Conservation (phyloP, 495 filamentous ascomycete genomes). For the Margaritispora aquatica region DNA sequence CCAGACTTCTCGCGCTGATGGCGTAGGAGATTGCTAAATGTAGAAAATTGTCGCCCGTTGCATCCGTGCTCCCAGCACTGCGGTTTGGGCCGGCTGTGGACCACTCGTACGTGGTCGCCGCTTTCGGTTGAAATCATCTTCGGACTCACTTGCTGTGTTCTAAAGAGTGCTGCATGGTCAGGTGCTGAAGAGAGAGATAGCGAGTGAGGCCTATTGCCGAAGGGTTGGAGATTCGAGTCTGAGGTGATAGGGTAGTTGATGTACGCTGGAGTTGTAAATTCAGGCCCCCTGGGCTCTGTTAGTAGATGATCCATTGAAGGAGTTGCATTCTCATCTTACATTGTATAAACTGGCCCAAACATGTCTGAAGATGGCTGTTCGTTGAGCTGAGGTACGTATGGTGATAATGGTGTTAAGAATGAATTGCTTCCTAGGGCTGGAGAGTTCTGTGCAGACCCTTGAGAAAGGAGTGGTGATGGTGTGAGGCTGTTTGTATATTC, state of each 20-base stretch:
- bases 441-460: constrained; percentile 16
- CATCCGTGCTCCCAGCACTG: constrained; percentile 96
- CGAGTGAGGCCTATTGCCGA: constrained; percentile 18
- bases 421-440: constrained; percentile 15
- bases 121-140: constrained; percentile 19
- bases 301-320: neutral
- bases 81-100: constrained; percentile 74
- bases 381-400: constrained; percentile 7
- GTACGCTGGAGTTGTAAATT: constrained; percentile 15
- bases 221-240: constrained; percentile 13
- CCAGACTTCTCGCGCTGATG: constrained; percentile 95
- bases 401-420: constrained; percentile 16
- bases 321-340: constrained; percentile 13
- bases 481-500: constrained; percentile 19
- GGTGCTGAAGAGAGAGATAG: constrained; percentile 17
- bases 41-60: constrained; percentile 90
- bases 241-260: constrained; percentile 13
- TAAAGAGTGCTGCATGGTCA: constrained; percentile 16
- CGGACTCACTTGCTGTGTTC: constrained; percentile 8
- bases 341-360: constrained; percentile 19
- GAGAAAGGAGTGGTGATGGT: constrained; percentile 22
- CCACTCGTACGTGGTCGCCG: constrained; percentile 54
- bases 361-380: constrained; percentile 16
- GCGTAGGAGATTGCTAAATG: constrained; percentile 87
- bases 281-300: constrained; percentile 14